A percentile compares a stretch with the other conserved stretches of the same genome.
Evolutionary conservation across 129 eudicot species (phyloP).

Genomic region (Artemisia annua): DNA sequence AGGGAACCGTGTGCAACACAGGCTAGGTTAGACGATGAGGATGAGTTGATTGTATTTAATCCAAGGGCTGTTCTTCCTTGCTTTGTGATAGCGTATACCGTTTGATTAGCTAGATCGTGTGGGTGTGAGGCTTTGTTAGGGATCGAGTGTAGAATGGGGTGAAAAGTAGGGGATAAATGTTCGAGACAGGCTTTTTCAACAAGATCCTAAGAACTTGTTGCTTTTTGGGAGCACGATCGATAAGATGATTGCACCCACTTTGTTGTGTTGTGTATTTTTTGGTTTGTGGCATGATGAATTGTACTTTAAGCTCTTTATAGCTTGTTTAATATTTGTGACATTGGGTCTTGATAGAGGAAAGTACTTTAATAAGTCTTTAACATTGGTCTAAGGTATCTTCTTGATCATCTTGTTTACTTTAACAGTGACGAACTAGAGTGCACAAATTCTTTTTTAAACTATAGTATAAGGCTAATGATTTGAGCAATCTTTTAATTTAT

Average conservation of each 20-base stretch:
- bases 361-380: not conserved
- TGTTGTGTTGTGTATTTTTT: conserved; percentile 28
- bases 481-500: too few relatives aligned
- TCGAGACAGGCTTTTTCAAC: conserved; percentile 32
- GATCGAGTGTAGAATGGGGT: conserved; percentile 11
- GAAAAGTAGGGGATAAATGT: conserved; percentile 12
- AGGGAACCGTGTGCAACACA: conserved; percentile 32
- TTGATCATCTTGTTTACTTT: too few relatives aligned
- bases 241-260: conserved; percentile 42
- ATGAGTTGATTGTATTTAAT: conserved; percentile 76
- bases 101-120: conserved; percentile 51
- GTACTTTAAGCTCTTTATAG: conserved; percentile 33
- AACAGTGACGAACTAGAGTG: too few relatives aligned
- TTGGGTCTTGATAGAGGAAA: conserved; percentile 15
- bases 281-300: conserved; percentile 33
- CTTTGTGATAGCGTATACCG: conserved; percentile 79
- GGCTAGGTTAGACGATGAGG: conserved; percentile 60
- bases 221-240: conserved; percentile 35
- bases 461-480: too few relatives aligned
- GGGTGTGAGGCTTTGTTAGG: conserved; percentile 25
- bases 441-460: too few relatives aligned
- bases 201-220: conserved; percentile 40
- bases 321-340: conserved; percentile 24
- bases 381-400: not conserved
- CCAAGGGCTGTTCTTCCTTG: conserved; percentile 98